Conservation (phyloP, 257 asterid genomes). For the Lycium barbarum region DNA sequence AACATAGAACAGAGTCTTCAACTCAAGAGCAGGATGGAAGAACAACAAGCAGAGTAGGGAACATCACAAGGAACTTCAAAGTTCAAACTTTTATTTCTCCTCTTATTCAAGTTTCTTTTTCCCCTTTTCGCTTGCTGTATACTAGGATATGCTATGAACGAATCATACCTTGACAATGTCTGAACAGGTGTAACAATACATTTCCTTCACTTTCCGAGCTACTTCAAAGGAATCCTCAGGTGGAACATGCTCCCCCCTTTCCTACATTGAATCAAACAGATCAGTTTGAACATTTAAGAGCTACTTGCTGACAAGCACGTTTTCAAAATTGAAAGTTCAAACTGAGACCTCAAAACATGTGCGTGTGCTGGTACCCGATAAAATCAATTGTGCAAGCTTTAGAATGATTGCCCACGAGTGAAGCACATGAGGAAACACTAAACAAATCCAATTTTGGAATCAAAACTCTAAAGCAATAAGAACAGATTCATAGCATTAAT, state of each 20-base stretch:
- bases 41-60: not conserved
- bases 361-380: not conserved
- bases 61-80: not conserved
- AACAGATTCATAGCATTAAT: not conserved
- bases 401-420: not conserved
- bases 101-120: not conserved
- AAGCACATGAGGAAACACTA: not conserved
- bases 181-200: slow-evolving; percentile 95
- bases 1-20: not conserved
- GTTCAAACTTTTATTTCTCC: not conserved
- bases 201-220: slow-evolving; percentile 89
- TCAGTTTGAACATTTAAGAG: not conserved
- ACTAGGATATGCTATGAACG: not conserved
- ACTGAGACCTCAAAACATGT: not conserved
- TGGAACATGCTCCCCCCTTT: slow-evolving; percentile 96
- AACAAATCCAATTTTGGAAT: not conserved
- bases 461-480: not conserved
- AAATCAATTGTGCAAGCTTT: not conserved
- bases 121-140: not conserved
- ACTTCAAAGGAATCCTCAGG: slow-evolving; percentile 95
- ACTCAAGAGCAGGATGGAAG: slow-evolving; percentile 1
- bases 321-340: not conserved
- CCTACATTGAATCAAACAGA: slow-evolving; percentile 56
- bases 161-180: slow-evolving; percentile 89
- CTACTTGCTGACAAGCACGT: not conserved